Evolutionary conservation across 345 rosid species (phyloP).

Genomic region (Eucalyptus pauciflora): DNA sequence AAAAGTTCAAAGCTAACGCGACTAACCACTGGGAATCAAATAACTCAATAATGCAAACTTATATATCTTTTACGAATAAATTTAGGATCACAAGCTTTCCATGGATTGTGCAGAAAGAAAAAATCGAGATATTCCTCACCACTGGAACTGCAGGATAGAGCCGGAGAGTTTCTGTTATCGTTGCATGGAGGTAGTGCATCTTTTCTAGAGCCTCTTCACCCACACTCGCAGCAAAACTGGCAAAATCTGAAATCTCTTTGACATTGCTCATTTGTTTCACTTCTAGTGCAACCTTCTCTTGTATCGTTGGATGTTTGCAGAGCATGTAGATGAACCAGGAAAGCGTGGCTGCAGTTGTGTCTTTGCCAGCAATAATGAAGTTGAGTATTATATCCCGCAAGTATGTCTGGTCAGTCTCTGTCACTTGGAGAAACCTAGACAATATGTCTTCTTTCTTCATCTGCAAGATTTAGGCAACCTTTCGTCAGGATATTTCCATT

Average conservation of each 20-base stretch:
- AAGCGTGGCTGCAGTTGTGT: slow-evolving; percentile 45
- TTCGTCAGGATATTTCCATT: not conserved
- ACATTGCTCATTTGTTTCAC: slow-evolving; percentile 7
- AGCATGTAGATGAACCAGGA: slow-evolving; percentile 52
- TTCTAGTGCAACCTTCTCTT: slow-evolving; percentile 35
- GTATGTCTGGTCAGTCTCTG: slow-evolving; percentile 19
- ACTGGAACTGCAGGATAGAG: slow-evolving; percentile 52
- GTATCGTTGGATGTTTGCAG: slow-evolving; percentile 30
- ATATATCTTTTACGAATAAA: not conserved
- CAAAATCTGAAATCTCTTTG: not conserved
- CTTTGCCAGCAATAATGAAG: slow-evolving; percentile 60
- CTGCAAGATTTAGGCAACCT: not conserved
- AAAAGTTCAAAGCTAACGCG: not conserved
- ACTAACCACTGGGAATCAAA: not conserved
- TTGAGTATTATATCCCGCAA: slow-evolving; percentile 44
- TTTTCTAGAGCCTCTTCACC: slow-evolving; percentile 30
- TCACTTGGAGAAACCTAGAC: slow-evolving; percentile 42
- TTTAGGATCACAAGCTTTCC: not conserved
- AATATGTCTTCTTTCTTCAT: slow-evolving; percentile 42
- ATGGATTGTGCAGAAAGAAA: not conserved
- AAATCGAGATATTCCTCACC: slow-evolving; percentile 12
- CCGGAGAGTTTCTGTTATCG: slow-evolving; percentile 47
- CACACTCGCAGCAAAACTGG: slow-evolving; percentile 13
- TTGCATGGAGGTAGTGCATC: slow-evolving; percentile 50
- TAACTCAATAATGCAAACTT: not conserved